Base-by-base conservation (phyloP, 768 basidiomycete genomes). In the Clitopilus hobsonii region DNA sequence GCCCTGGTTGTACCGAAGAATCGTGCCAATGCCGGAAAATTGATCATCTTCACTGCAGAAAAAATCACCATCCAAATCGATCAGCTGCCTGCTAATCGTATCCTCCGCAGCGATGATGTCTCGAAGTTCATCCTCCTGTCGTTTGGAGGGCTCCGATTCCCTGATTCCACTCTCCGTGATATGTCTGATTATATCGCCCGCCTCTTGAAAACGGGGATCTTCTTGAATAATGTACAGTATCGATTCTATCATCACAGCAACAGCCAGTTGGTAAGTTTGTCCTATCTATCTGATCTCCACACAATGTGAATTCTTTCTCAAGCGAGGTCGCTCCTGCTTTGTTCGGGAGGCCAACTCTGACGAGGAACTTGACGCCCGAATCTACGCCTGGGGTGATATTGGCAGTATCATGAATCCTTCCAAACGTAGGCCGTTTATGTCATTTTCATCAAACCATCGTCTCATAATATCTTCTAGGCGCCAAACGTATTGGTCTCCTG, bases 241-340 rank as follows among this genome's bases (percentile, higher is more conserved):
- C 79, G 85, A 1, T 88, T 87, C 63, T 87, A 85, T 56, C 82
- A 83, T 54, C 86, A 88, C 55, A 86, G 86, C 38, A 86, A 87
- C 61, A 87, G 84, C 56, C 86, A 88, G 58, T 60, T 87, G 63
- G 84, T 85, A 57, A 10, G 74, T 67, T 60, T 38, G 8, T 18
- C 32, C 30, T 45, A 16, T 38, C 23, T n/a, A 18, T 27, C 4
- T 16, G 41, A 25, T 14, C 32, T 22, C 18, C 45, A 20, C 30
- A 23, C 18, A 14, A 7, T 57, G 23, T 32, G 20, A 11, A 7
- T 16, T 14, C 30, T 20, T 13, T 23, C n/a, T 22, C 47, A 47
- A 86, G 85, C 71, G 85, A 38, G 77, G 81, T 23, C 73, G 84
- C 18, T 85, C 84, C 24, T 88, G 85, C 60, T 87, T 84, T 57